A percentile compares a stretch with the other conserved stretches of the same genome.
Conservation (phyloP, 176 grass and related monocot genomes). For the Musa troglodytarum region DNA sequence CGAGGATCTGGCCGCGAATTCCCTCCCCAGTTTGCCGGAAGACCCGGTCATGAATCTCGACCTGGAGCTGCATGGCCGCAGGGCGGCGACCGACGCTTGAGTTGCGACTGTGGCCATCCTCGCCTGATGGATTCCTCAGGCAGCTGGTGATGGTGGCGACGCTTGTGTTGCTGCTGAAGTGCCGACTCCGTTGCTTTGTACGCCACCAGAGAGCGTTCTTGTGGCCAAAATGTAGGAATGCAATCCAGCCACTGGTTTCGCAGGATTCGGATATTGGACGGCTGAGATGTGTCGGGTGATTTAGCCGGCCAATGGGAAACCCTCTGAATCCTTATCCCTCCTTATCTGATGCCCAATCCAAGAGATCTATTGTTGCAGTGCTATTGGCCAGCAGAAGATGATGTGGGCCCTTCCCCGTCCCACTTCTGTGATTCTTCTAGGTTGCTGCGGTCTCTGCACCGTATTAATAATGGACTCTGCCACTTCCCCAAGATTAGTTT, state of each 20-base stretch:
- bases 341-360: conserved; percentile 44
- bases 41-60: conserved; percentile 11
- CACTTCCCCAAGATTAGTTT: no score
- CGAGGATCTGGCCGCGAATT: background rate
- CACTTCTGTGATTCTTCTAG: no score
- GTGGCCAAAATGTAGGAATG: conserved; percentile 26
- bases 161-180: background rate
- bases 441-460: no score
- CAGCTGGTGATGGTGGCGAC: background rate
- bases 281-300: background rate
- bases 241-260: background rate
- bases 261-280: background rate
- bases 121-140: background rate
- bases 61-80: conserved; percentile 13
- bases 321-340: conserved; percentile 16
- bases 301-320: background rate
- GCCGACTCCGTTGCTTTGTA: background rate
- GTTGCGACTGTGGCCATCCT: conserved; percentile 9
- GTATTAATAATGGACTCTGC: no score
- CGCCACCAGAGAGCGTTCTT: background rate
- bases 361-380: background rate
- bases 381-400: conserved; percentile 9
- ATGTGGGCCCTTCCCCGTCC: background rate
- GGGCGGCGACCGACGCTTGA: conserved; percentile 2
- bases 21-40: background rate